These are phyloP conservation scores for Aspergillus uvarum DNA, from an alignment of 2,329 filamentous ascomycete genomes.

Conservation along the genomic window DNA sequence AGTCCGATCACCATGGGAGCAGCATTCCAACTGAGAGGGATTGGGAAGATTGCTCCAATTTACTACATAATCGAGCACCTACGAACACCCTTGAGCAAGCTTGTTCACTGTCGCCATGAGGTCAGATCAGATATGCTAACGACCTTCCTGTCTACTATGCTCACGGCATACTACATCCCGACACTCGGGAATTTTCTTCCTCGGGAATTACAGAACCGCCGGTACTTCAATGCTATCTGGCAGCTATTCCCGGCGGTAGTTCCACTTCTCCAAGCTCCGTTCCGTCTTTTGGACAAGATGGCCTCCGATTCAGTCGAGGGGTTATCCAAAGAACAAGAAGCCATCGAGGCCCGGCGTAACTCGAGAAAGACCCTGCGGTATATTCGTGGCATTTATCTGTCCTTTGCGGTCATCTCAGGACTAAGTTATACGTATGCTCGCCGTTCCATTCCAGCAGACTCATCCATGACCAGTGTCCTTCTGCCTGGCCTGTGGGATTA, in stretches of 20 bases:
- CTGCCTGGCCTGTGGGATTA: not conserved
- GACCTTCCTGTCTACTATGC: not conserved
- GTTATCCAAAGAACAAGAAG: too few relatives aligned
- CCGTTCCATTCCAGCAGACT: not conserved
- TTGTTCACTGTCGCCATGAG: not conserved
- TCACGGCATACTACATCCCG: slow-evolving; percentile 7
- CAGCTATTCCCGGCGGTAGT: slow-evolving; percentile 7
- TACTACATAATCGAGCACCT: slow-evolving; percentile 10
- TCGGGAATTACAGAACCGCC: not conserved
- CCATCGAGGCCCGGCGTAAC: too few relatives aligned
- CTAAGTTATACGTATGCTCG: not conserved
- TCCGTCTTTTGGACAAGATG: not conserved
- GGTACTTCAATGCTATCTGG: slow-evolving; percentile 7
- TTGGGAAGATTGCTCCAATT: slow-evolving; percentile 7
- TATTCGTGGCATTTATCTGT: not conserved
- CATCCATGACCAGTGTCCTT: not conserved
- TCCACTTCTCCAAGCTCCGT: slow-evolving; percentile 3
- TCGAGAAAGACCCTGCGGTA: not conserved
- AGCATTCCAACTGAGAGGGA: slow-evolving; percentile 2
- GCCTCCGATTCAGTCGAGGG: not conserved
- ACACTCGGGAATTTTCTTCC: slow-evolving; percentile 4
- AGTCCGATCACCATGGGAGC: not conserved
- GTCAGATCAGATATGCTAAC: not conserved
- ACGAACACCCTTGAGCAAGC: slow-evolving; percentile 1
- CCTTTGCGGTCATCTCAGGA: slow-evolving; percentile 5